These are phyloP conservation scores for Penicillium sp. DNA, from an alignment of 2,329 filamentous ascomycete genomes.

Conservation along the genomic window DNA sequence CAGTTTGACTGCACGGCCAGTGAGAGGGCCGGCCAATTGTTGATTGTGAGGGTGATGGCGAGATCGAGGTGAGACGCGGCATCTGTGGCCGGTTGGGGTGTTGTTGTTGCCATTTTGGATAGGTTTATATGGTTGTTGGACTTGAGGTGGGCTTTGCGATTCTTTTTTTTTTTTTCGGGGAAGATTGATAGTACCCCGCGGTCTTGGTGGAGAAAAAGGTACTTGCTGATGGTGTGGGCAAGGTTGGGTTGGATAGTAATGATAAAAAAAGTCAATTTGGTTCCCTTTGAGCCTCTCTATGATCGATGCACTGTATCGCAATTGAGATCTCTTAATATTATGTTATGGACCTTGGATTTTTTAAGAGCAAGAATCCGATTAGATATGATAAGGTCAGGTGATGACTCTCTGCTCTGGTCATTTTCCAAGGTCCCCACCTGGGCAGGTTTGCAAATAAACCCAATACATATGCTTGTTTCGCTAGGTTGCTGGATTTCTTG, in stretches of 20 bases:
- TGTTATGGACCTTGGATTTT: background rate
- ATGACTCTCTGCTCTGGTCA: background rate
- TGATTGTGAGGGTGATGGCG: slow-evolving; percentile 77
- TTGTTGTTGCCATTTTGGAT: slow-evolving; percentile 22
- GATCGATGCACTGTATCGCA: background rate
- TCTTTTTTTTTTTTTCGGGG: background rate
- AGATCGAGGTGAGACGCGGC: slow-evolving; percentile 74
- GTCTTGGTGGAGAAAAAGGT: background rate
- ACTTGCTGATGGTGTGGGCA: background rate
- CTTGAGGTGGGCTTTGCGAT: background rate
- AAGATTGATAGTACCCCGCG: slow-evolving; percentile 14
- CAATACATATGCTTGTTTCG: background rate
- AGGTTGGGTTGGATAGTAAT: background rate
- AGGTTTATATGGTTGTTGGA: background rate
- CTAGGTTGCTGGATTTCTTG: background rate
- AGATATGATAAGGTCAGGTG: slow-evolving; percentile 16
- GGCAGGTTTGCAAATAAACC: too few relatives aligned
- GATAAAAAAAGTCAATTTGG: background rate
- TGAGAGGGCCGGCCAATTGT: slow-evolving; percentile 83
- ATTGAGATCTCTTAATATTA: background rate
- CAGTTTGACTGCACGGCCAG: slow-evolving; percentile 84
- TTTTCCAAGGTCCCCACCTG: background rate
- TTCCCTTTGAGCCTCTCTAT: background rate
- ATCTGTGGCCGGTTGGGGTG: slow-evolving; percentile 43
- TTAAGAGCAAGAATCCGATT: slow-evolving; percentile 3